Percentiles rank a stretch among this genome's conserved stretches.
These are phyloP conservation scores for Cadophora malorum DNA, from an alignment of 2,329 filamentous ascomycete genomes.

Conservation along the genomic window DNA sequence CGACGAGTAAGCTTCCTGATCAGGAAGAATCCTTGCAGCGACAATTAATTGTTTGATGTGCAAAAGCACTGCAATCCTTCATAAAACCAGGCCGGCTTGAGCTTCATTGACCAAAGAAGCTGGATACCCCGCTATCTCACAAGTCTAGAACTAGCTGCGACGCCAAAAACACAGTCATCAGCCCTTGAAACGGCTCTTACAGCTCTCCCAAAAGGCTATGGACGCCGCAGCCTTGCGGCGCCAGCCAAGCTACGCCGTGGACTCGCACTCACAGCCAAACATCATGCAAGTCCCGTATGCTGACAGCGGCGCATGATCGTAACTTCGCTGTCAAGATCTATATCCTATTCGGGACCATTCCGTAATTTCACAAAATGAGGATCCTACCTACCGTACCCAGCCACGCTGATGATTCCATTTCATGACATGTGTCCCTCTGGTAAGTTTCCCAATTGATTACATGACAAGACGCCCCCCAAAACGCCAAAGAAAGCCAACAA, in stretches of 20 bases:
- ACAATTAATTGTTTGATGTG: neutral
- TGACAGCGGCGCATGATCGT: constrained; percentile 8
- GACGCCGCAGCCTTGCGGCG: constrained; percentile 16
- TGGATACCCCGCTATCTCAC: constrained; percentile 5
- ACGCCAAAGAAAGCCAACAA: neutral
- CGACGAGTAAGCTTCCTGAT: neutral
- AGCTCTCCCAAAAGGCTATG: constrained; percentile 7
- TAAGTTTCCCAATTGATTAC: neutral
- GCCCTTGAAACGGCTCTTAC: neutral
- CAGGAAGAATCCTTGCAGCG: neutral
- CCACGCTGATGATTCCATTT: neutral
- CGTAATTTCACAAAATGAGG: constrained; percentile 13
- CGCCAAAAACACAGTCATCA: constrained; percentile 15
- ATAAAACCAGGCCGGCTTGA: neutral
- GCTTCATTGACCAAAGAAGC: neutral
- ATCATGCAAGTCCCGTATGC: constrained; percentile 6
- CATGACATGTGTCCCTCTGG: neutral
- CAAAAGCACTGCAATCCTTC: neutral
- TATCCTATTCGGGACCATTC: neutral
- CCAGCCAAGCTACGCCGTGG: neutral
- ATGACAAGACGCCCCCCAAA: neutral
- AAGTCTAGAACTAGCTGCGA: constrained; percentile 2
- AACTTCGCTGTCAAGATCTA: constrained; percentile 9
- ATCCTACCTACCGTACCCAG: constrained; percentile 1
- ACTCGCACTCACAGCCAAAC: constrained; percentile 16